Evolutionary conservation across 2,329 filamentous ascomycete genomes (phyloP).

Genomic region (Ceratocystis papillata): DNA sequence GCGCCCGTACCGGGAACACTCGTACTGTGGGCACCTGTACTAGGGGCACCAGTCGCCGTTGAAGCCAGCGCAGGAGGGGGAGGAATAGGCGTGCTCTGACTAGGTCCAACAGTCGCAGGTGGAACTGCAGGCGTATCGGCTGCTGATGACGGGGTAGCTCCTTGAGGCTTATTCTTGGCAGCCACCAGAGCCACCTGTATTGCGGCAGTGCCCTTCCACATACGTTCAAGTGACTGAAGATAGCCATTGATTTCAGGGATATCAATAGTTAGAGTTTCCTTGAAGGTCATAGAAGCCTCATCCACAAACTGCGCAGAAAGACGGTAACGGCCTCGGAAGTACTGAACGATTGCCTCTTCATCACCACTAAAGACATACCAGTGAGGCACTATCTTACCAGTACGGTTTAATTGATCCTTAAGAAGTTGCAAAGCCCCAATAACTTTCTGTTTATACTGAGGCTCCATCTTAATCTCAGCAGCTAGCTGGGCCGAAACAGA

Average conservation of each 20-base stretch:
- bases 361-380: constrained; percentile 10
- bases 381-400: not conserved
- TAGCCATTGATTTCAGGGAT: constrained; percentile 3
- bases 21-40: not conserved
- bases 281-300: not conserved
- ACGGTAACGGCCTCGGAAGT: not conserved
- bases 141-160: not conserved
- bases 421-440: not conserved
- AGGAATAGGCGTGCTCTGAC: not conserved
- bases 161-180: constrained; percentile 8
- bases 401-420: not conserved
- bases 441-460: not conserved
- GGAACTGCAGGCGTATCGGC: not conserved
- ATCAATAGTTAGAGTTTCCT: constrained; percentile 10
- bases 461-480: not conserved
- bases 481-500: not conserved
- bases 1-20: not conserved
- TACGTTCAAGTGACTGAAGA: not conserved
- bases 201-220: not conserved
- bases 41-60: not conserved
- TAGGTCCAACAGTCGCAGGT: not conserved
- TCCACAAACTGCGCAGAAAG: not conserved
- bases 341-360: not conserved
- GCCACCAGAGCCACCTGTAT: constrained; percentile 1
- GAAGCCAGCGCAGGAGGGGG: not conserved